Percentiles rank a stretch among this genome's conserved stretches.
phyloP scores from a whole-genome alignment of 176 grass and related monocot species.

The Luzula sylvatica region DNA sequence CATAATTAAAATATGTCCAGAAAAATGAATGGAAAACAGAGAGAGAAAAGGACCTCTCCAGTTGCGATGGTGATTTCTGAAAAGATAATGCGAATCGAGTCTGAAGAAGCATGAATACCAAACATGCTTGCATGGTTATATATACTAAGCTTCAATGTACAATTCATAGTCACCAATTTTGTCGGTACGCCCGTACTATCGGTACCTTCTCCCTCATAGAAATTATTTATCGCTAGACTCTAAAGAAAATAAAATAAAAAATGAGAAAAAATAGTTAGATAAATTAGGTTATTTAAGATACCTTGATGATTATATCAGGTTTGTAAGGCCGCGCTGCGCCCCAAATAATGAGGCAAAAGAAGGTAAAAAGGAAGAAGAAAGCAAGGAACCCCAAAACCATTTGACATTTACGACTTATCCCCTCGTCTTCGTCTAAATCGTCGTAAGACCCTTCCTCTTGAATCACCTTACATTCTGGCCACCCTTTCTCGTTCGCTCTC shows the following conservation, averaged over 20 bases:
- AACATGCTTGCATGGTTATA: slow-evolving; percentile 69
- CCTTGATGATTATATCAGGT: slow-evolving; percentile 45
- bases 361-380: slow-evolving; percentile 40
- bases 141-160: slow-evolving; percentile 49
- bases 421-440: slow-evolving; percentile 29
- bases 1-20: too few species aligned
- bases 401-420: slow-evolving; percentile 41
- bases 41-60: slow-evolving; percentile 41
- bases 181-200: slow-evolving; percentile 74
- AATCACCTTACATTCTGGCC: slow-evolving; percentile 55
- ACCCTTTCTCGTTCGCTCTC: slow-evolving; percentile 37
- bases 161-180: slow-evolving; percentile 61
- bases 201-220: slow-evolving; percentile 68
- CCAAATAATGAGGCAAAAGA: slow-evolving; percentile 75
- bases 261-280: background rate
- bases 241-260: slow-evolving; percentile 12
- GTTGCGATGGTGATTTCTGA: slow-evolving; percentile 56
- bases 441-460: slow-evolving; percentile 51
- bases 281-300: slow-evolving; percentile 17
- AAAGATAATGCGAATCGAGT: slow-evolving; percentile 42
- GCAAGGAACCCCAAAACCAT: slow-evolving; percentile 31
- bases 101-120: slow-evolving; percentile 70
- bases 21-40: background rate
- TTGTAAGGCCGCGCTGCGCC: slow-evolving; percentile 57
- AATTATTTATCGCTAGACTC: slow-evolving; percentile 64